These are phyloP conservation scores for Leishmania martiniquensis DNA, from an alignment of 208 protist species.

Conservation along the genomic window DNA sequence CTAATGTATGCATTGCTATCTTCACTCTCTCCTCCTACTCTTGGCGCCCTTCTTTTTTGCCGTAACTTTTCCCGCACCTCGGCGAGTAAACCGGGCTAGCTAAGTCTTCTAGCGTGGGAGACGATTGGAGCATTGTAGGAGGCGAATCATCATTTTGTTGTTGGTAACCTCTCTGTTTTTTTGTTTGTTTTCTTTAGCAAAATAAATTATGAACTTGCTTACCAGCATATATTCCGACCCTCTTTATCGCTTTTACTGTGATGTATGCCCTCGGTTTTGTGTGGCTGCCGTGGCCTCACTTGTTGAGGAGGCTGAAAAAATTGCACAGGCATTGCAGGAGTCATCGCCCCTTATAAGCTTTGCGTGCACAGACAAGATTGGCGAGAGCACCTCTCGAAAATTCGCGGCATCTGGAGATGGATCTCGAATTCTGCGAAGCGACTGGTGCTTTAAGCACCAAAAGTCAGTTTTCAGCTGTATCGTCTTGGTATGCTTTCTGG, in stretches of 20 bases:
- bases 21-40: background rate
- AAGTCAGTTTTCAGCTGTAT: slow-evolving; percentile 30
- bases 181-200: background rate
- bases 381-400: background rate
- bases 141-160: background rate
- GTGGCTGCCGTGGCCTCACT: slow-evolving; percentile 32
- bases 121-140: background rate
- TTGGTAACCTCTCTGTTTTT: background rate
- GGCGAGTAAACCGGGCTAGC: too few relatives aligned
- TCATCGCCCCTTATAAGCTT: slow-evolving; percentile 10
- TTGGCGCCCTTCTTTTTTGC: too few relatives aligned
- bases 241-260: slow-evolving; percentile 40
- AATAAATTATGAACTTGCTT: slow-evolving; percentile 48
- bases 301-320: slow-evolving; percentile 32
- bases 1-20: too few relatives aligned
- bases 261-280: slow-evolving; percentile 42
- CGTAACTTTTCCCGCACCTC: too few relatives aligned
- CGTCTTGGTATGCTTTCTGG: slow-evolving; percentile 24
- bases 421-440: slow-evolving; percentile 23
- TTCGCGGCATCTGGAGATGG: background rate
- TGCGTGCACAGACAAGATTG: slow-evolving; percentile 30
- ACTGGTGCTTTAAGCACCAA: slow-evolving; percentile 37
- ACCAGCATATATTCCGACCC: slow-evolving; percentile 41
- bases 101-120: too few relatives aligned
- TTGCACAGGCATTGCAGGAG: slow-evolving; percentile 17